These are phyloP conservation scores for Cladosporium austrohemisphaericum DNA, from an alignment of 2,329 filamentous ascomycete genomes.

Conservation along the genomic window DNA sequence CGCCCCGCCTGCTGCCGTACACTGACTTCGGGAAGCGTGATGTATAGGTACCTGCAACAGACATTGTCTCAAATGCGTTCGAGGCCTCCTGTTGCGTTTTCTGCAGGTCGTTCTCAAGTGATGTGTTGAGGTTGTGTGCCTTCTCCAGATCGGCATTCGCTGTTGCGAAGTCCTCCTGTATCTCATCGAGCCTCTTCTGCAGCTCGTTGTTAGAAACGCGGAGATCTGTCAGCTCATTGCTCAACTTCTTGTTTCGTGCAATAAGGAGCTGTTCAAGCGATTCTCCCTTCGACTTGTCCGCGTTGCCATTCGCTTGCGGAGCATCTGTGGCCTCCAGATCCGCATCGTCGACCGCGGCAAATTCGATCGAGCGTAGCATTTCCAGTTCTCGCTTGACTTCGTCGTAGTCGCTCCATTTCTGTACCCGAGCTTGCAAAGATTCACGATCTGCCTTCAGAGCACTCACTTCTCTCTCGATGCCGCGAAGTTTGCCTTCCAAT, in stretches of 20 bases:
- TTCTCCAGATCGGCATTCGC: constrained; percentile 85
- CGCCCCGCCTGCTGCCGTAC: constrained; percentile 57
- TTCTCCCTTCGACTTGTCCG: constrained; percentile 42
- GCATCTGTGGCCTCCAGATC: constrained; percentile 53
- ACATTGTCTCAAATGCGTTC: constrained; percentile 83
- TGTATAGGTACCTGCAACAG: constrained; percentile 85
- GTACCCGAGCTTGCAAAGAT: constrained; percentile 71
- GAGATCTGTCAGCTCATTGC: constrained; percentile 87
- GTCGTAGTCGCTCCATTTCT: constrained; percentile 91
- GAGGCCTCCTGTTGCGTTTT: constrained; percentile 80
- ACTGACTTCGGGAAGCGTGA: constrained; percentile 70
- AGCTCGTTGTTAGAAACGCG: constrained; percentile 92
- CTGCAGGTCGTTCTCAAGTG: constrained; percentile 86
- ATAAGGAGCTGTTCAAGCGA: constrained; percentile 87
- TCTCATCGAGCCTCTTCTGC: constrained; percentile 69
- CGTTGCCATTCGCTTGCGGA: constrained; percentile 47
- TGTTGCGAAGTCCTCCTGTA: constrained; percentile 78
- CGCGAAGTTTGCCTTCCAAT: constrained; percentile 69
- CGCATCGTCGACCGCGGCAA: constrained; percentile 65
- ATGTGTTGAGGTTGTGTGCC: constrained; percentile 77
- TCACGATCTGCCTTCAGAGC: constrained; percentile 78
- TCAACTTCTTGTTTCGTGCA: constrained; percentile 92
- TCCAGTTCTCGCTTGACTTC: constrained; percentile 95
- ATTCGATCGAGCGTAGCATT: constrained; percentile 92
- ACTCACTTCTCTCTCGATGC: constrained; percentile 73